Evolutionary conservation across 1,139 yeast species (phyloP), one percentile per base, ranked within the genome.

Genomic region (Geotrichum bryndzae): DNA sequence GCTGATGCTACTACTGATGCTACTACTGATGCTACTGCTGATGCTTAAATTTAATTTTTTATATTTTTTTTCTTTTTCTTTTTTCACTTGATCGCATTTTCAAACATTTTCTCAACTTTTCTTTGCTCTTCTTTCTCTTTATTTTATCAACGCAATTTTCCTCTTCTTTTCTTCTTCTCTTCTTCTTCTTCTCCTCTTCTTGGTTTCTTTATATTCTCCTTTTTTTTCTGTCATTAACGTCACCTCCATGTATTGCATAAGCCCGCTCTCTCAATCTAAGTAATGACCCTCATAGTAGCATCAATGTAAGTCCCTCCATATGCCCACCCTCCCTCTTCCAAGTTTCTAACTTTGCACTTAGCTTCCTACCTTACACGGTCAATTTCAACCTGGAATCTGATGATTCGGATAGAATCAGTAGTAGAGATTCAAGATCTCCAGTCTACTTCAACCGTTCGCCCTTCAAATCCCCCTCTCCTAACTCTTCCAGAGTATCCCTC

Each of bases 311-410:
- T 45, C 23, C 10, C 10, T 33, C 31, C 10, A 10, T n/a, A 13
- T 7, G 18, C 53, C n/a, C 7, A 3, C 15, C 18, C 18, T 22
- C 2, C 10, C 2, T 6, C 22, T 11, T 18, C 15, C 11, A 5
- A 6, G 15, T 6, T 35, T 10, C 51, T 51, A 22, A 38, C 61
- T 25, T 45, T 23, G 15, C 22, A 7, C 46, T 18, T 63, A 85
- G 90, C 62, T 86, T 87, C 67, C 77, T 87, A 52, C 92, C 94
- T 3, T 84, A 85, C 68, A 85, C 92, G 2, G 88, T 86, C 46
- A 87, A 54, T 45, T 54, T 54, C 45, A 55, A 57, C 29, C 46
- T 58, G 41, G 64, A 61, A 25, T 54, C 61, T 10, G 56, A 51
- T 7, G 58, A 55, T 38, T 7, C 27, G 23, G 57, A 54, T 15